Evolutionary conservation across 2,329 filamentous ascomycete species (phyloP).

Genomic region (Metarhizium sp.): DNA sequence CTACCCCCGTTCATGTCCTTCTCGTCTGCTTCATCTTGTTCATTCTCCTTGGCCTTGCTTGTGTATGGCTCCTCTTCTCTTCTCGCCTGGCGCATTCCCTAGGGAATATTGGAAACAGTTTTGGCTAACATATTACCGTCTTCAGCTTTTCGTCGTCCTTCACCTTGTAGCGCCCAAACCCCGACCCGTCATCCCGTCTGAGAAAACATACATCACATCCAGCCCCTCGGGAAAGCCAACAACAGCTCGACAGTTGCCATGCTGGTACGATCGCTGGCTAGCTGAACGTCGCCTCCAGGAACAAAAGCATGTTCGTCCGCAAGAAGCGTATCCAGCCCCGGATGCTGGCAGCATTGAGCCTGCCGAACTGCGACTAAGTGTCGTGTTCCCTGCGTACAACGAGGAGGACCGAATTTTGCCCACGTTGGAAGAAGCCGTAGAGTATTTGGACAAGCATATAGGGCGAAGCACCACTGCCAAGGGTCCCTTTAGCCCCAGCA

Average conservation of each 20-base stretch:
- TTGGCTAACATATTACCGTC: constrained; percentile 6
- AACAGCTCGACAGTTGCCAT: constrained; percentile 52
- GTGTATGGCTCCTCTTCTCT: constrained; percentile 19
- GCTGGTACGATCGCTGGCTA: constrained; percentile 76
- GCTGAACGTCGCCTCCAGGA: constrained; percentile 46
- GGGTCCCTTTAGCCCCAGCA: constrained; percentile 15
- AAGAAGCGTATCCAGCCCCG: constrained; percentile 28
- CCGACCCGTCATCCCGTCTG: constrained; percentile 61
- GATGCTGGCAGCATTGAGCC: constrained; percentile 57
- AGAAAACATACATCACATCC: constrained; percentile 79
- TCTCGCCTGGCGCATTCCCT: no score
- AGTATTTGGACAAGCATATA: constrained; percentile 71
- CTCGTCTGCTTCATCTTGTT: constrained; percentile 25
- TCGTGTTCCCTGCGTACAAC: constrained; percentile 94
- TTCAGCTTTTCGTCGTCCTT: constrained; percentile 53
- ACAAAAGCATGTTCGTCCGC: constrained; percentile 21
- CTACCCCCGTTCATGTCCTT: constrained; percentile 30
- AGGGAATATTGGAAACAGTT: no score
- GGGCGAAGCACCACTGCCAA: constrained; percentile 35
- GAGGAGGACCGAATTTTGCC: constrained; percentile 74
- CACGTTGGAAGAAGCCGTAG: constrained; percentile 85
- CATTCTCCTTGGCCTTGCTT: constrained; percentile 23
- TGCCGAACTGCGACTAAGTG: constrained; percentile 75
- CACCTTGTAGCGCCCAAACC: constrained; percentile 73
- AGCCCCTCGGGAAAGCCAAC: constrained; percentile 40